Conservation (phyloP, 257 asterid genomes). For the Voacanga thouarsii region DNA sequence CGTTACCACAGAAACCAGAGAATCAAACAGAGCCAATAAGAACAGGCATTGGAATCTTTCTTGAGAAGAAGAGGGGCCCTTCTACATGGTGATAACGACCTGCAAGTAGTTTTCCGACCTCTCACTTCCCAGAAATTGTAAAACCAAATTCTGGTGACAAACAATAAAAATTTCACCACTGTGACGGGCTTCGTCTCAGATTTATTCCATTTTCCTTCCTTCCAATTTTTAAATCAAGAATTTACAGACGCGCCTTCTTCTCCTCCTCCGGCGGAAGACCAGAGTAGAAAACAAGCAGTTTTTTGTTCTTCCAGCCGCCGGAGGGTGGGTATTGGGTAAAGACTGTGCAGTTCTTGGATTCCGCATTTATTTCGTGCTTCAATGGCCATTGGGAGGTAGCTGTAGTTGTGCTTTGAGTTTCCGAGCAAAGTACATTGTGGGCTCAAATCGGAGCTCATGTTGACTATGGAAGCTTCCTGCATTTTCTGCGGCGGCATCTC, state of each 20-base stretch:
- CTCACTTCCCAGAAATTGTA: background rate
- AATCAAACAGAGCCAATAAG: background rate
- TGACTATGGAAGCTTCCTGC: constrained; percentile 59
- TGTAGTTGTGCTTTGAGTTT: background rate
- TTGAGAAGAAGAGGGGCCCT: background rate
- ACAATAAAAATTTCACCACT: background rate
- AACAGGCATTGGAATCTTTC: background rate
- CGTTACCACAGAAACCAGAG: background rate
- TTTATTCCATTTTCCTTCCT: background rate
- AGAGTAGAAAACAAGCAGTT: background rate
- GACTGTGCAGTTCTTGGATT: background rate
- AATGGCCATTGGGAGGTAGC: background rate
- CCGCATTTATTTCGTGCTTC: background rate
- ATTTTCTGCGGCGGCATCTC: constrained; percentile 57
- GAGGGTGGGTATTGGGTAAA: constrained; percentile 2
- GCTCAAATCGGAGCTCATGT: background rate
- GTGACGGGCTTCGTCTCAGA: background rate
- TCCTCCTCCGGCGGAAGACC: constrained; percentile 12
- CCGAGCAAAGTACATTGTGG: background rate
- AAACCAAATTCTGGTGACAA: background rate
- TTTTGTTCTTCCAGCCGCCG: background rate
- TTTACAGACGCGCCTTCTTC: background rate
- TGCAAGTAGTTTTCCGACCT: constrained; percentile 1
- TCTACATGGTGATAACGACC: background rate
- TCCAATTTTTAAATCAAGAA: background rate